Conservation (phyloP, 805 yeast species). For the Zygosaccharomyces pseudorouxii region DNA sequence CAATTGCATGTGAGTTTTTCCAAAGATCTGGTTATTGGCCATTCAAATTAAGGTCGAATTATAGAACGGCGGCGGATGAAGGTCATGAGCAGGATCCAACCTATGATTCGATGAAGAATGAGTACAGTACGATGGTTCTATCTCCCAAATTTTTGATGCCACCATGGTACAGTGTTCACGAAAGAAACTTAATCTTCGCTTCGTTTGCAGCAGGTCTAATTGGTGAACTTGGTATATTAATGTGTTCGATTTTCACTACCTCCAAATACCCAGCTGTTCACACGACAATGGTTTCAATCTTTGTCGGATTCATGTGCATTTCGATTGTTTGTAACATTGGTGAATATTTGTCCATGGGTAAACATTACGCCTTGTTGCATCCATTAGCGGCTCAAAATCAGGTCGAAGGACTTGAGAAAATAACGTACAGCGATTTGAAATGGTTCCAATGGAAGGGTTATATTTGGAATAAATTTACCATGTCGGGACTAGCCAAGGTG, state of each 20-base stretch:
- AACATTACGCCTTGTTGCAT: slow-evolving; percentile 40
- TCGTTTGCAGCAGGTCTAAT: slow-evolving; percentile 43
- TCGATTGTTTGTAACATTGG: slow-evolving; percentile 42
- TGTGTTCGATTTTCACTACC: slow-evolving; percentile 72
- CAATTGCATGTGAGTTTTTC: slow-evolving; percentile 57
- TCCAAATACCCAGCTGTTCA: slow-evolving; percentile 52
- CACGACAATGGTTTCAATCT: slow-evolving; percentile 64
- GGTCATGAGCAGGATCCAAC: slow-evolving; percentile 17
- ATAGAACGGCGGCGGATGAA: slow-evolving; percentile 41
- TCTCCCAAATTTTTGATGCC: slow-evolving; percentile 32
- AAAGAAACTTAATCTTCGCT: slow-evolving; percentile 39
- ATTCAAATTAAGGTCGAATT: slow-evolving; percentile 12
- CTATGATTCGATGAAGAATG: slow-evolving; percentile 15
- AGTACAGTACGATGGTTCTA: slow-evolving; percentile 18
- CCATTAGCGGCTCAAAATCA: slow-evolving; percentile 25
- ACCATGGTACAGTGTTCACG: slow-evolving; percentile 38
- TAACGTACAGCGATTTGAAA: slow-evolving; percentile 14
- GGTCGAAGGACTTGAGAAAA: slow-evolving; percentile 18
- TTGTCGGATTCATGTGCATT: slow-evolving; percentile 62
- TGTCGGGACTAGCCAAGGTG: slow-evolving; percentile 50
- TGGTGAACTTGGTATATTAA: slow-evolving; percentile 68
- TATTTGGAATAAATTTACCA: slow-evolving; percentile 42
- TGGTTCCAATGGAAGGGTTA: slow-evolving; percentile 36
- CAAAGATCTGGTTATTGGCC: slow-evolving; percentile 52
- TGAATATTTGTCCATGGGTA: slow-evolving; percentile 46